Evolutionary conservation across 192 early-diverging fungal genomes (phyloP), one percentile per base, ranked within the genome.

Genomic region (Coemansia sp.): DNA sequence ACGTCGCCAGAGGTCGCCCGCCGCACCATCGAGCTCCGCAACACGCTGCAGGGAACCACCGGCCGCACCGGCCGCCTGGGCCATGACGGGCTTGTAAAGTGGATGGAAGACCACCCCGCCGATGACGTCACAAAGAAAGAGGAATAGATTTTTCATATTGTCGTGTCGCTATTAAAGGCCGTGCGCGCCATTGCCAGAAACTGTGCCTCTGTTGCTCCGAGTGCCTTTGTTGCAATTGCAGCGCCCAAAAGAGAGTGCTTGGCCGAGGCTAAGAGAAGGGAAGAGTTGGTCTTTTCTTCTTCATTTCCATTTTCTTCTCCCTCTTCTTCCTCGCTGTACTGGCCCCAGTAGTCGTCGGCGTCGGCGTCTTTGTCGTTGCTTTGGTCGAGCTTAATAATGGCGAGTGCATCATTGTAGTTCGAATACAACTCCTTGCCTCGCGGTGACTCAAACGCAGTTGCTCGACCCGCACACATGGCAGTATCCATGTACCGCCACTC

Each of bases 1-100:
- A 53, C 67, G 10, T 15, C 46, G 4, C 17, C 58, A 18, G 71
- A 74, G 43, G 24, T 66, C 7, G 53, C 59, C 3, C 26, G 29
- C n/a, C 71, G 76, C 39, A 58, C 71, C 0, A 38, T 53, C 9
- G 59, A 79, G 54, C 62, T 79, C 38, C 62, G 63, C 50, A 68
- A 79, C 57, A 63, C 48, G 9, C 60, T 79, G 41, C 62, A 70
- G 58, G 76, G 76, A 34, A 70, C 76, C 18, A 59, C 67, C 0
- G 76, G 76, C 32, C 76, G 82, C 56, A 43, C 82, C 17, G 61
- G 68, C 37, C 82, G 91, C 55, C 88, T 86, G 63, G 74, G 75
- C 43, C 54, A 70, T 39, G 88, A 90, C 26, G 90, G 90, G 14
- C 89, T 93, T 67, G 71, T 82, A 17, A 29, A 60, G 32, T 77